Base-by-base conservation (phyloP, 345 rosid species). In the Pistacia vera region DNA sequence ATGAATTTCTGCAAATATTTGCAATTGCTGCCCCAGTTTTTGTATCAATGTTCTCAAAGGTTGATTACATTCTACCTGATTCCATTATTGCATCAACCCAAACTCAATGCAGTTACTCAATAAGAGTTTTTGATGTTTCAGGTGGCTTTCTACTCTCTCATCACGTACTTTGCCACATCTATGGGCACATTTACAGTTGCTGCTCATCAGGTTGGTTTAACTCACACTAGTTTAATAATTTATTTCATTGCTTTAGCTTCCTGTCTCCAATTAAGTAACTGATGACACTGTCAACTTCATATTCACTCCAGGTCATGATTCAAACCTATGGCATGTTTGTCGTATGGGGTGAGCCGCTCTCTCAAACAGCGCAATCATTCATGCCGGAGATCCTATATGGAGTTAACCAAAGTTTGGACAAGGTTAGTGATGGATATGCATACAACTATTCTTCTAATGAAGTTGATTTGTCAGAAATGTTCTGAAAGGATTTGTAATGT, bases 381-480 rank as follows among this genome's bases (percentile, higher is more conserved):
- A 86, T 88, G 89, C 91, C 89, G 1, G 91, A 81, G 83, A 52
- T 86, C 69, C 71, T 88, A 64, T 79, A 82, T 71, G 91, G 91
- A 66, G 75, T 66, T 63, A 77, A 86, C 25, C 70, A 79, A 60
- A 83, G 78, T 78, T 73, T 82, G 80, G 59, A 36, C 60, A 88
- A 85, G 89, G 89, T 84, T 56, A 78, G 78, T 72, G 35, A 65
- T 70, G 28, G 4, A 38, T 4, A 5, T 49, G 20, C 44, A 41
- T 64, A 18, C 66, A 66, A 41, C 13, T 41, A 69, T 59, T 66
- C 28, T 3, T 3, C 5, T 22, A 25, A 54, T 16, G n/a, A 63
- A 38, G 11, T 78, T 56, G n/a, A 13, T 60, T 22, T 17, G 35
- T 7, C 20, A 36, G 17, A 44, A 60, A 57, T 73, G 6, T 54